Percentiles rank a stretch among this genome's conserved stretches.
phyloP scores from a whole-genome alignment of 2,329 filamentous ascomycete species.

The Orbilia ellipsospora region DNA sequence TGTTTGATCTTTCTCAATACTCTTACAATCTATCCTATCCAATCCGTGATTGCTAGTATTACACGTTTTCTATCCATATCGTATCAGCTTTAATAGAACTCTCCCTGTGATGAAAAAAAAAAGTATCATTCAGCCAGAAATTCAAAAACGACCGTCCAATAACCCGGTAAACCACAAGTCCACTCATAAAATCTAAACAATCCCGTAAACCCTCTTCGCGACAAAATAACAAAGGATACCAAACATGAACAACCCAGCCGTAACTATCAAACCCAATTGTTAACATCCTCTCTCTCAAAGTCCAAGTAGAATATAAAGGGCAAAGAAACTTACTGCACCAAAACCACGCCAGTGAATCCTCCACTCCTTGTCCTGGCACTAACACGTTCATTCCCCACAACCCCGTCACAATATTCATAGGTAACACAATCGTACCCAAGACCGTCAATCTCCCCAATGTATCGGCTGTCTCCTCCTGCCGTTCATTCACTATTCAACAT shows the following conservation, averaged over 20 bases:
- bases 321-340: slow-evolving; percentile 61
- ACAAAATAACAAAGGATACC: slow-evolving; percentile 82
- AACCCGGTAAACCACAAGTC: too few species aligned
- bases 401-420: slow-evolving; percentile 88
- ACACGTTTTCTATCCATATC: too few species aligned
- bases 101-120: background rate
- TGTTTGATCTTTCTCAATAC: too few species aligned
- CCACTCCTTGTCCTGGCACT: slow-evolving; percentile 71
- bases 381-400: slow-evolving; percentile 88
- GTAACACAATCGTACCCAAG: slow-evolving; percentile 93
- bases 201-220: slow-evolving; percentile 84
- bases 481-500: slow-evolving; percentile 39
- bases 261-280: slow-evolving; percentile 64
- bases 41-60: too few species aligned
- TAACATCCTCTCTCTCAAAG: background rate
- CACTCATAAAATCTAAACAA: slow-evolving; percentile 68
- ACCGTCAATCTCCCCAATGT: slow-evolving; percentile 95
- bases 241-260: slow-evolving; percentile 79
- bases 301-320: slow-evolving; percentile 63
- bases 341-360: slow-evolving; percentile 68
- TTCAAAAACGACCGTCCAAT: too few species aligned
- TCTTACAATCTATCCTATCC: too few species aligned
- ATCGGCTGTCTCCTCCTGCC: slow-evolving; percentile 63
- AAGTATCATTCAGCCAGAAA: too few species aligned
- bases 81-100: background rate